Evolutionary conservation across 2,329 filamentous ascomycete species (phyloP), one percentile per base, ranked within the genome.

Genomic region (Bertia moriformis): DNA sequence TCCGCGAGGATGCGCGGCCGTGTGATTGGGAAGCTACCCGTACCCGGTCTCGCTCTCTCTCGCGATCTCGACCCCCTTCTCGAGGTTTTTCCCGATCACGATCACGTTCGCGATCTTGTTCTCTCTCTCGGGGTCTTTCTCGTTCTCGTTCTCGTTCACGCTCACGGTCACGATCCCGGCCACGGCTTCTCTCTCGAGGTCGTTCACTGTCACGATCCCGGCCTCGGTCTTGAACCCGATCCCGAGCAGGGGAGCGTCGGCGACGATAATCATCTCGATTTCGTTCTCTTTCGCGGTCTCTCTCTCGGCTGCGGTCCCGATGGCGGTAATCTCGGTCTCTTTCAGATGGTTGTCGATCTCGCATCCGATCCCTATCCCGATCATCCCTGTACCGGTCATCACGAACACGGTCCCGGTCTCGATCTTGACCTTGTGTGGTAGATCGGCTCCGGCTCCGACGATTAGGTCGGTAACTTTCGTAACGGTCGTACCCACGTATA

Each of bases 401-500:
- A 42, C 38, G 20, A 20, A 40, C 36, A 14, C 32, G 30, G n/a
- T 46, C 41, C 22, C 42, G 41, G 14, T 50, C 48, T n/a, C 45
- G 40, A 15, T 53, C 50, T 7, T 45, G 38, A 27, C 50, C 49
- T 5, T 50, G 49, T 10, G 48, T 48, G 15, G 42, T 43, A 18
- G 55, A 58, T 41, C 53, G 48, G 40, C 58, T 60, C 22, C 53
- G 40, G 12, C 42, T 51, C 41, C 55, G 59, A 24, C 54, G 53
- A 40, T 50, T 51, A 35, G 53, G 55, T 22, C 57, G 49, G 42
- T 56, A 59, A 44, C 51, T 51, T 42, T 48, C 45, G 39, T 56
- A 51, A 30, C 48, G 48, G 18, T 45, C 49, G 37, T 50, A 46
- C 18, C 52, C 50, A 24, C 44, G 41, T 19, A 49, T 51, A 43